Evolutionary conservation across 2,329 filamentous ascomycete species (phyloP).

Genomic region (Esteya vermicola): DNA sequence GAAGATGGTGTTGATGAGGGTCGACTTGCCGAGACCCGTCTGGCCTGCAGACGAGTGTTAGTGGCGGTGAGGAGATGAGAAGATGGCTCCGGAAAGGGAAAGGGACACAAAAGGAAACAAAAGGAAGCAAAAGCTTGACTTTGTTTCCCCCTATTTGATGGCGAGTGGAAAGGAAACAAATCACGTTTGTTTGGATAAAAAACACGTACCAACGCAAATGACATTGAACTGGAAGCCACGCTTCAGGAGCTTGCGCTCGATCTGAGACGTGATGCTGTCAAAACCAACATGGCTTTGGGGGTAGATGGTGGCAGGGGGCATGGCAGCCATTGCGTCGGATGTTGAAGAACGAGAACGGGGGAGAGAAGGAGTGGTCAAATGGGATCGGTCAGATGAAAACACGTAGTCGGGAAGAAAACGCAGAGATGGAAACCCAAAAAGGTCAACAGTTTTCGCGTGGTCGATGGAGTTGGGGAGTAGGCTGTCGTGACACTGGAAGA

Average conservation of each 20-base stretch:
- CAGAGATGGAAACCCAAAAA: not conserved
- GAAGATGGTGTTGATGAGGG: conserved; percentile 99
- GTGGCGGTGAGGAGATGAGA: no score
- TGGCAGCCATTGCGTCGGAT: conserved; percentile 35
- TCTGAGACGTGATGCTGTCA: conserved; percentile 98
- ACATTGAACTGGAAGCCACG: conserved; percentile 97
- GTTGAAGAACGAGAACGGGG: conserved; percentile 4
- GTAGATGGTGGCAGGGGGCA: conserved; percentile 61
- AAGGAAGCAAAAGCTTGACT: no score
- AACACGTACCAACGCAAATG: conserved; percentile 89
- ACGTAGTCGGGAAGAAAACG: conserved; percentile 8
- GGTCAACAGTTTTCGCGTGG: no score
- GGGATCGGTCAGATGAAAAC: conserved; percentile 3
- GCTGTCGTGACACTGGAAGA: conserved; percentile 6
- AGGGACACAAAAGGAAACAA: no score
- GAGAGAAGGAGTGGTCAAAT: conserved; percentile 6
- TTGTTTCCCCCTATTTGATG: no score
- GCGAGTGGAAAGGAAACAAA: no score
- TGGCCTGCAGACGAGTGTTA: conserved; percentile 48
- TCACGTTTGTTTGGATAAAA: no score
- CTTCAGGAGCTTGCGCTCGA: conserved; percentile 98
- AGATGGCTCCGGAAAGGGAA: no score
- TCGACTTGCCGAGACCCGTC: conserved; percentile 97
- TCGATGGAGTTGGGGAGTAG: conserved; percentile 1
- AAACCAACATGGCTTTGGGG: conserved; percentile 99